Evolutionary conservation across 2,329 filamentous ascomycete genomes (phyloP).

Genomic region (Arthrobotrys pseudoclavata): DNA sequence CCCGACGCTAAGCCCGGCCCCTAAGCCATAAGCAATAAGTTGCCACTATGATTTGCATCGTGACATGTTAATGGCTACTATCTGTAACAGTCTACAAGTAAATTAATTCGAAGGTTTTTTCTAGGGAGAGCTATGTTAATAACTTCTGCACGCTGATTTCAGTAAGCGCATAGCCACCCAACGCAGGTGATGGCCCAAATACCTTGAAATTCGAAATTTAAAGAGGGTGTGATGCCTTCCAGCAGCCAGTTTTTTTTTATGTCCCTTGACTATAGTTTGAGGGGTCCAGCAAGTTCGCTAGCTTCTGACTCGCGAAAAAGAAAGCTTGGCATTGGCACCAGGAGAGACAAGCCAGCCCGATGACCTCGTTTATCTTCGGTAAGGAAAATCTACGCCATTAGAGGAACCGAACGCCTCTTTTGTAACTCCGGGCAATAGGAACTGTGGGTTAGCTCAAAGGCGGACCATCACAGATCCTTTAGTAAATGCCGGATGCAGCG

Average conservation of each 20-base stretch:
- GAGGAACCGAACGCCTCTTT: slow-evolving; percentile 16
- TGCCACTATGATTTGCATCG: slow-evolving; percentile 43
- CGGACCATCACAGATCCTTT: not conserved
- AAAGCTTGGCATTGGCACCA: slow-evolving; percentile 22
- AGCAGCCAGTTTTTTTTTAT: slow-evolving; percentile 23
- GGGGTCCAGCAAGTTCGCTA: slow-evolving; percentile 1
- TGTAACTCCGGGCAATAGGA: slow-evolving; percentile 12
- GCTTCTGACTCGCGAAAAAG: slow-evolving; percentile 33
- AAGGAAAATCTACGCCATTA: slow-evolving; percentile 40
- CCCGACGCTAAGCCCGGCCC: slow-evolving; percentile 15
- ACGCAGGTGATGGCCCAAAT: not conserved
- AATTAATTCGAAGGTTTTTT: not conserved
- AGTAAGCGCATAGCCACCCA: slow-evolving; percentile 12
- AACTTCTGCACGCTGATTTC: slow-evolving; percentile 23
- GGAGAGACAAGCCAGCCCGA: slow-evolving; percentile 43
- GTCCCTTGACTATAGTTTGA: slow-evolving; percentile 7
- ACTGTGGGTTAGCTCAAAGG: not conserved
- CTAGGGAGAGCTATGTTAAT: slow-evolving; percentile 2
- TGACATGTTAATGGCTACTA: slow-evolving; percentile 18
- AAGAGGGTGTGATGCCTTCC: slow-evolving; percentile 49
- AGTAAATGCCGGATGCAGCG: slow-evolving; percentile 29
- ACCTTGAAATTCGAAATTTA: not conserved
- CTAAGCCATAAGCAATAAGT: not conserved
- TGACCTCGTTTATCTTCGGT: slow-evolving; percentile 49
- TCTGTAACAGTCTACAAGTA: slow-evolving; percentile 9